Conservation (phyloP, 2,329 filamentous ascomycete genomes). For the Phialophora verrucosa region DNA sequence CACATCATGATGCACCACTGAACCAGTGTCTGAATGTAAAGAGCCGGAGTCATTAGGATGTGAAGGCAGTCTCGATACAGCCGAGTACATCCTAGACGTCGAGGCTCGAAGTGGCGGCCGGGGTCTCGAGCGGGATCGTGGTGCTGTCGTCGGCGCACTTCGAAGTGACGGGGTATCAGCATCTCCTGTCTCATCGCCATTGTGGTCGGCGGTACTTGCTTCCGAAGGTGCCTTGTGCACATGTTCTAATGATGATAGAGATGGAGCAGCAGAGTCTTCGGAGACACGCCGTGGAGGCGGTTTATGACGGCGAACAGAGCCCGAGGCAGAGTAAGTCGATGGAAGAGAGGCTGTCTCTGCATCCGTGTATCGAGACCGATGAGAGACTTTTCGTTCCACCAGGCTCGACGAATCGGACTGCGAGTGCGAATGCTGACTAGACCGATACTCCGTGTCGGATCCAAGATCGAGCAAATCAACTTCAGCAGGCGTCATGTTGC, state of each 20-base stretch:
- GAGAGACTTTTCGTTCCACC: neutral
- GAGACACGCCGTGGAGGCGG: constrained; percentile 31
- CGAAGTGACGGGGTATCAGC: constrained; percentile 21
- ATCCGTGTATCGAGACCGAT: constrained; percentile 6
- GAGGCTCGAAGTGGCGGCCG: constrained; percentile 15
- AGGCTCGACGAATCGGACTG: constrained; percentile 27
- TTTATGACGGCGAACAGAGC: constrained; percentile 30
- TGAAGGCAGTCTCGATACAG: constrained; percentile 23
- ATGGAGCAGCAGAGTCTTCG: constrained; percentile 37
- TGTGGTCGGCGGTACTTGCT: constrained; percentile 9
- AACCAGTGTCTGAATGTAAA: constrained; percentile 10
- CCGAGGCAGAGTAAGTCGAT: constrained; percentile 30
- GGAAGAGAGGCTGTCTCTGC: constrained; percentile 22
- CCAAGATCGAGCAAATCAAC: constrained; percentile 54
- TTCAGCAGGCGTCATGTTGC: constrained; percentile 72
- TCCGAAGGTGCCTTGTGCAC: constrained; percentile 11
- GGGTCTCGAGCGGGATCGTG: constrained; percentile 17
- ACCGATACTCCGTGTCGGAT: constrained; percentile 29
- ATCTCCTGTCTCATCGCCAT: constrained; percentile 12
- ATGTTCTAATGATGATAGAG: constrained; percentile 29
- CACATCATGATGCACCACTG: constrained; percentile 11
- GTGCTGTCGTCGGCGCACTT: constrained; percentile 23
- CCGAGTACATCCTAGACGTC: constrained; percentile 29
- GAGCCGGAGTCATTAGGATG: constrained; percentile 9
- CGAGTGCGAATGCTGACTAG: neutral